Conservation (phyloP, 2,329 filamentous ascomycete genomes). For the Fusarium domesticum region DNA sequence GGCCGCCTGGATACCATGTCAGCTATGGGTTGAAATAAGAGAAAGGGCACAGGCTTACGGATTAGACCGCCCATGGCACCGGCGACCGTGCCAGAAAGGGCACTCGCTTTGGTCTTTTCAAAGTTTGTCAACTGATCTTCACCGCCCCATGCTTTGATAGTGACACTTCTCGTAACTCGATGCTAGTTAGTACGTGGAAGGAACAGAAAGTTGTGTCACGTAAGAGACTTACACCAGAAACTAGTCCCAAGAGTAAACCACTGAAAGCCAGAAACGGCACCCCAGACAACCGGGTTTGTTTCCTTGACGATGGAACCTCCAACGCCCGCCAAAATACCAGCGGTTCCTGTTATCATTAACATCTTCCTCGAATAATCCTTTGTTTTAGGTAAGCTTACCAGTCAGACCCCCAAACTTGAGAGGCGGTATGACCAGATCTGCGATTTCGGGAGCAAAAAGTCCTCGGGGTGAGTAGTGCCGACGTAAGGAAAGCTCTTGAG, state of each 20-base stretch:
- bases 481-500: constrained; percentile 20
- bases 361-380: constrained; percentile 9
- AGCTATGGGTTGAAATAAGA: constrained; percentile 7
- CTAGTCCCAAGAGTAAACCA: constrained; percentile 76
- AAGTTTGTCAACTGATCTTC: constrained; percentile 51
- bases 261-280: constrained; percentile 69
- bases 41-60: constrained; percentile 39
- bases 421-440: constrained; percentile 48
- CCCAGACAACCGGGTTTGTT: constrained; percentile 65
- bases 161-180: constrained; percentile 47
- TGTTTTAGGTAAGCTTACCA: constrained; percentile 41
- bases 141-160: constrained; percentile 48
- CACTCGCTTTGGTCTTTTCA: constrained; percentile 65
- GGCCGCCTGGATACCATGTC: constrained; percentile 42
- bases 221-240: constrained; percentile 63
- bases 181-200: constrained; percentile 8
- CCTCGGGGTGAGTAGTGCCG: constrained; percentile 32
- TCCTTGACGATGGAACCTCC: constrained; percentile 70
- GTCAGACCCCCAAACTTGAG: constrained; percentile 58
- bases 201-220: neutral
- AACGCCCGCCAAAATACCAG: constrained; percentile 63
- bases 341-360: constrained; percentile 45
- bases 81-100: constrained; percentile 67
- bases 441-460: constrained; percentile 42
- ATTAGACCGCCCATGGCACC: constrained; percentile 57